Conservation (phyloP, 768 basidiomycete species). For the Kondoa malvinella region DNA sequence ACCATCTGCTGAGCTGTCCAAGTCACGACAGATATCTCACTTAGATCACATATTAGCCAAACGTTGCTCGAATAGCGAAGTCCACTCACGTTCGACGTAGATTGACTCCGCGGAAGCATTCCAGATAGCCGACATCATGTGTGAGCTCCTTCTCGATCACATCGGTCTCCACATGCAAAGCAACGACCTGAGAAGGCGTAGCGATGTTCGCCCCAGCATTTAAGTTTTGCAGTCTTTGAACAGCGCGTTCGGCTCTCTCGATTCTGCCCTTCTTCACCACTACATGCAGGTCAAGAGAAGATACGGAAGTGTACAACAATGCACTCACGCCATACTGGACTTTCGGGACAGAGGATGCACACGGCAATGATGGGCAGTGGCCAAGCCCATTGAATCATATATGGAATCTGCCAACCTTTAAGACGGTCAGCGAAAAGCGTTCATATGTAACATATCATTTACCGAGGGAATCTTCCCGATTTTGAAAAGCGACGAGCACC, state of each 20-base stretch:
- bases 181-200: background rate
- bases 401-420: constrained; percentile 21
- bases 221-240: background rate
- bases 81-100: constrained; percentile 16
- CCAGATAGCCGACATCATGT: constrained; percentile 31
- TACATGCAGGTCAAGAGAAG: background rate
- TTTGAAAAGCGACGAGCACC: constrained; percentile 8
- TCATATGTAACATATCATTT: no score
- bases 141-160: constrained; percentile 31
- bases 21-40: constrained; percentile 37
- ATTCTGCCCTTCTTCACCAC: background rate
- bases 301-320: constrained; percentile 26
- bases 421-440: background rate
- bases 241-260: background rate
- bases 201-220: background rate
- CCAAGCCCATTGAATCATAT: constrained; percentile 30
- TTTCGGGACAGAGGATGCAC: constrained; percentile 28
- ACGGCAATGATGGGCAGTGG: constrained; percentile 29
- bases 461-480: constrained; percentile 7
- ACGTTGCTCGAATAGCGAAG: background rate
- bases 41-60: constrained; percentile 8
- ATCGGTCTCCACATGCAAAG: constrained; percentile 28
- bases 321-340: constrained; percentile 1
- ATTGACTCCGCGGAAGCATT: constrained; percentile 34
- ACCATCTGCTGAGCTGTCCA: constrained; percentile 28